Evolutionary conservation across 192 early-diverging fungal species (phyloP).

Genomic region (Backusella luteola): DNA sequence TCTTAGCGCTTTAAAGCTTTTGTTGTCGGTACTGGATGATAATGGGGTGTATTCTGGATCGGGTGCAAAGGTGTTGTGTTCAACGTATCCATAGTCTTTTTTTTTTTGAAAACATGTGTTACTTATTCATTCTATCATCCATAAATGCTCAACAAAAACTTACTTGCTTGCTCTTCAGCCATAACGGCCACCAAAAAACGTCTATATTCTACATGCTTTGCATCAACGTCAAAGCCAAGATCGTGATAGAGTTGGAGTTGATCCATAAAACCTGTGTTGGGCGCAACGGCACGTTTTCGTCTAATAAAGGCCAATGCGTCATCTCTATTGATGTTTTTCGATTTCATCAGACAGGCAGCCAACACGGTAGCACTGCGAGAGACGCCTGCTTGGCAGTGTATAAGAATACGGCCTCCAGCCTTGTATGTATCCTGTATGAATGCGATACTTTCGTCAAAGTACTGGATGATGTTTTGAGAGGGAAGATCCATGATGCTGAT

Average conservation of each 20-base stretch:
- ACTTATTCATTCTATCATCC: too few relatives aligned
- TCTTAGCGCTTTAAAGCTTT: constrained; percentile 29
- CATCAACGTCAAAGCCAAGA: constrained; percentile 57
- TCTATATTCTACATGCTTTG: constrained; percentile 55
- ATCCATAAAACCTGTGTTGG: constrained; percentile 63
- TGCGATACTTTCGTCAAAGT: constrained; percentile 60
- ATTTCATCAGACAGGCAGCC: constrained; percentile 69
- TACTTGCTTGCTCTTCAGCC: constrained; percentile 57
- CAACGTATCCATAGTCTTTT: constrained; percentile 50
- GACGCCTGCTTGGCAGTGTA: constrained; percentile 71
- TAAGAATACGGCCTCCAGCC: constrained; percentile 53
- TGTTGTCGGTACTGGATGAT: neutral
- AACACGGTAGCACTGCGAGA: constrained; percentile 67
- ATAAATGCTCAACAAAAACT: neutral
- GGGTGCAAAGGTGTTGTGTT: constrained; percentile 48
- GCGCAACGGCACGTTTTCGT: constrained; percentile 28
- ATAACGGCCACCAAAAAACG: constrained; percentile 62
- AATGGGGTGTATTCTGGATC: constrained; percentile 43
- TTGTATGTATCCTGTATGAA: constrained; percentile 56
- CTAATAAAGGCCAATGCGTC: constrained; percentile 47
- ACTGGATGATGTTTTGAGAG: constrained; percentile 65
- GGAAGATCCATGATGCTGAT: constrained; percentile 56
- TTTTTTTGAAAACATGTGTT: too few relatives aligned
- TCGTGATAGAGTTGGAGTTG: constrained; percentile 63
- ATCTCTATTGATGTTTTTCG: constrained; percentile 36